Conservation (phyloP, 441 rosid genomes). For the Raphanus hybrid region DNA sequence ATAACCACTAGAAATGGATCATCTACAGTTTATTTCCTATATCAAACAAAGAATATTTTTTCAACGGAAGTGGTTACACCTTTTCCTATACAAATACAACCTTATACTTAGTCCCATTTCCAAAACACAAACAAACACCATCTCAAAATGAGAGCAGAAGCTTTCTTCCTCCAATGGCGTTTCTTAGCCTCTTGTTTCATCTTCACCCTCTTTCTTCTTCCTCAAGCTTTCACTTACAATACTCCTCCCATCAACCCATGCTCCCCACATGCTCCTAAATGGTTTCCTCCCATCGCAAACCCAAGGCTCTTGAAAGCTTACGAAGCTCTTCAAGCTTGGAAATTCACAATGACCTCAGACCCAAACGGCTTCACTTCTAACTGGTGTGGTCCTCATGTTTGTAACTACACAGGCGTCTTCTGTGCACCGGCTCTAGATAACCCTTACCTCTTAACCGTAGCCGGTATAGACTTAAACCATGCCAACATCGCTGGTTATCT, state of each 20-base stretch:
- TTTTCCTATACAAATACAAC: constrained; percentile 32
- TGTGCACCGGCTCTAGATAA: constrained; percentile 73
- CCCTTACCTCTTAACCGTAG: constrained; percentile 60
- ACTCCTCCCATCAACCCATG: constrained; percentile 34
- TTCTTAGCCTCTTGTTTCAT: constrained; percentile 18
- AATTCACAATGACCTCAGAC: constrained; percentile 63
- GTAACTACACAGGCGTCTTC: constrained; percentile 80
- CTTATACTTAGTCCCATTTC: constrained; percentile 17
- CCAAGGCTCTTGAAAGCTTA: constrained; percentile 74
- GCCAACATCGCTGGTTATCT: constrained; percentile 71
- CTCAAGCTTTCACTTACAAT: constrained; percentile 40
- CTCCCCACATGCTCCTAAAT: constrained; percentile 19
- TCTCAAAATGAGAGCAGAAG: constrained; percentile 24
- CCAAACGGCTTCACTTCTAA: constrained; percentile 65
- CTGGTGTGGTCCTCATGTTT: constrained; percentile 80
- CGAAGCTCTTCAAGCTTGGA: constrained; percentile 80
- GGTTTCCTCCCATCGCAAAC: constrained; percentile 44
- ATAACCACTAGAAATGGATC: constrained; percentile 14
- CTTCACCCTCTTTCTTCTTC: constrained; percentile 29
- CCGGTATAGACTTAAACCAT: constrained; percentile 81
- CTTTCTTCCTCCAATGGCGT: constrained; percentile 33
- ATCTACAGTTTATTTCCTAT: constrained; percentile 16
- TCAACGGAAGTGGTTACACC: constrained; percentile 44
- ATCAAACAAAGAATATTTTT: not conserved
- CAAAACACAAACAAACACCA: constrained; percentile 21